Percentiles rank a stretch among this genome's conserved stretches.
Evolutionary conservation across 2,329 filamentous ascomycete genomes (phyloP).

Genomic region (Microdochium bolleyi): DNA sequence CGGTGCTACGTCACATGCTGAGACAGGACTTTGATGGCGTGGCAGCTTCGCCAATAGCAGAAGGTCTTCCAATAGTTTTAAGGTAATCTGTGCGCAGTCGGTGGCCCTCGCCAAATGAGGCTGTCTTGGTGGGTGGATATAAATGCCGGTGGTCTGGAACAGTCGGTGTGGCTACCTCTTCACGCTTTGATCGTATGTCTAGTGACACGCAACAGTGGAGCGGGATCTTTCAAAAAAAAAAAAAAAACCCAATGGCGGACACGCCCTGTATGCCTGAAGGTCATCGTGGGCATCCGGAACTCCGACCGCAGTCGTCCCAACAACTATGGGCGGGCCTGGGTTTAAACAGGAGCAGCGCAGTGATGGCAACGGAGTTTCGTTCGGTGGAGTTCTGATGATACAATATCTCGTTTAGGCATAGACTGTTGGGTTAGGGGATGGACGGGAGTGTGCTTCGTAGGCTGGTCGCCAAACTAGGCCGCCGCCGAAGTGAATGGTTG

Average conservation of each 20-base stretch:
- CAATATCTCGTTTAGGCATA: background rate
- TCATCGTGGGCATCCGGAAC: background rate
- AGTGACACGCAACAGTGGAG: background rate
- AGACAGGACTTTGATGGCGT: background rate
- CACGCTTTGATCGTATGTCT: background rate
- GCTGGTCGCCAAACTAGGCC: background rate
- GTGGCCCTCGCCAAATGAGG: background rate
- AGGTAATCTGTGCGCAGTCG: background rate
- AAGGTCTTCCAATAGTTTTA: background rate
- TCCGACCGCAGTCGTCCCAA: background rate
- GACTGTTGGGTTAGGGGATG: background rate
- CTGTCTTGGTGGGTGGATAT: background rate
- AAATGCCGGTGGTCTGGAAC: background rate
- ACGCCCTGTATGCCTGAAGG: background rate
- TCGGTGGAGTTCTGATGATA: background rate
- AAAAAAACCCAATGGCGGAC: background rate
- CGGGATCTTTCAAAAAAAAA: background rate
- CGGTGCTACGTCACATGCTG: background rate
- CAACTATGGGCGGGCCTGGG: background rate
- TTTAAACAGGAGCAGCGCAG: background rate
- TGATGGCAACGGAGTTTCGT: background rate
- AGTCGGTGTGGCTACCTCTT: background rate
- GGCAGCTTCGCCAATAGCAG: background rate
- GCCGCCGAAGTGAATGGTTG: background rate
- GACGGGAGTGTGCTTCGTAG: too few species aligned